Conservation (phyloP, 1,284 basidiomycete species). For the Limonomyces culmigenus region DNA sequence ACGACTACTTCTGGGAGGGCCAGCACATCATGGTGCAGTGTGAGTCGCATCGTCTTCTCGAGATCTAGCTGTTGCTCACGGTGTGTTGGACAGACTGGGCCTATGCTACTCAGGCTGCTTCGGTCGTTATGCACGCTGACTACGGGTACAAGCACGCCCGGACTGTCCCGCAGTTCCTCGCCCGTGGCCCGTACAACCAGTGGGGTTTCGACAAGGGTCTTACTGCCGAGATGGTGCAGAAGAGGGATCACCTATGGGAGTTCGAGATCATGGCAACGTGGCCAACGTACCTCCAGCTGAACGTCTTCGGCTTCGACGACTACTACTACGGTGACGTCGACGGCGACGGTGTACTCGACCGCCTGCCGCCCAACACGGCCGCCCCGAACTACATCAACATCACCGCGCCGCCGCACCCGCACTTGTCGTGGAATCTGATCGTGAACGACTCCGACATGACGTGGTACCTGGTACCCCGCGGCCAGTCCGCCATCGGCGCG, state of each 20-base stretch:
- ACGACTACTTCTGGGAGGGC: slow-evolving; percentile 63
- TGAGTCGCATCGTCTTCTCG: slow-evolving; percentile 19
- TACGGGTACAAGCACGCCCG: slow-evolving; percentile 40
- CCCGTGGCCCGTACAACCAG: slow-evolving; percentile 73
- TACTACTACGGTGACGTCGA: slow-evolving; percentile 86
- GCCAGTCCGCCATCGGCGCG: slow-evolving; percentile 62
- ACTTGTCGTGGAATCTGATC: slow-evolving; percentile 71
- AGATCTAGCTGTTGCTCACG: slow-evolving; percentile 1
- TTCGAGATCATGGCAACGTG: slow-evolving; percentile 75
- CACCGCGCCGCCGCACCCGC: slow-evolving; percentile 64
- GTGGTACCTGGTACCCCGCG: slow-evolving; percentile 70
- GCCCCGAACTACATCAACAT: slow-evolving; percentile 82
- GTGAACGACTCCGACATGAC: slow-evolving; percentile 63
- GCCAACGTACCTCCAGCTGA: slow-evolving; percentile 78
- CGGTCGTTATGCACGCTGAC: slow-evolving; percentile 66
- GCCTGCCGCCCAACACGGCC: slow-evolving; percentile 73
- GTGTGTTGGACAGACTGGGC: slow-evolving; percentile 48
- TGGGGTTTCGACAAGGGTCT: slow-evolving; percentile 85
- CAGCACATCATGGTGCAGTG: slow-evolving; percentile 80
- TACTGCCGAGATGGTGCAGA: slow-evolving; percentile 43
- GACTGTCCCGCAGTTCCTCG: slow-evolving; percentile 73
- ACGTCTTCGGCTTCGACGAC: slow-evolving; percentile 77
- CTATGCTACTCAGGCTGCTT: slow-evolving; percentile 38
- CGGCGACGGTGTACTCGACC: slow-evolving; percentile 73
- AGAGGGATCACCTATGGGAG: slow-evolving; percentile 51